Conservation (phyloP, 331 rosid genomes). For the Malus hybrid region DNA sequence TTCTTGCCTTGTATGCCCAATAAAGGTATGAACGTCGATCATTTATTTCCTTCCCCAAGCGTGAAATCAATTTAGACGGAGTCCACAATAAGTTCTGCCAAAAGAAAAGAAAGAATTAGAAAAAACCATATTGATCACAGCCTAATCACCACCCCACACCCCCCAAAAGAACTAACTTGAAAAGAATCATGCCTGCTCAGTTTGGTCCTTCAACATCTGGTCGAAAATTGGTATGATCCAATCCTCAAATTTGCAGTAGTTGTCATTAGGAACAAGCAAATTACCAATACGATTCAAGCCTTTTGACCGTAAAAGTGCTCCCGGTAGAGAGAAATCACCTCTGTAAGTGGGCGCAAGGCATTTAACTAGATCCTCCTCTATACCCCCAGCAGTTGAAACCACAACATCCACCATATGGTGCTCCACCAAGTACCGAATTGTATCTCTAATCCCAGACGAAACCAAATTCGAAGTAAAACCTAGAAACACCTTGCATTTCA, state of each 20-base stretch:
- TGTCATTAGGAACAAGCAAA: constrained; percentile 80
- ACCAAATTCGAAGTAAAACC: constrained; percentile 94
- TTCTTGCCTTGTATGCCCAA: constrained; percentile 84
- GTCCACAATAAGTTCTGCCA: constrained; percentile 65
- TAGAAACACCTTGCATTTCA: constrained; percentile 68
- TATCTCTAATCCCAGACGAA: constrained; percentile 87
- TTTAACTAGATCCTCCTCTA: constrained; percentile 88
- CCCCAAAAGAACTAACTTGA: background rate
- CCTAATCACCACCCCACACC: background rate
- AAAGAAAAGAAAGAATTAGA: background rate
- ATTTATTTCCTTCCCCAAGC: constrained; percentile 83
- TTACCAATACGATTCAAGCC: constrained; percentile 94
- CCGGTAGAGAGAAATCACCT: constrained; percentile 73
- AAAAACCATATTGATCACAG: background rate
- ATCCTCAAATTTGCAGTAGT: constrained; percentile 90
- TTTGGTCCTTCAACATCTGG: constrained; percentile 80
- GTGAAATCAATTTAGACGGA: constrained; percentile 72
- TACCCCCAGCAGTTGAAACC: constrained; percentile 89
- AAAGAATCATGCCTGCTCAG: constrained; percentile 36
- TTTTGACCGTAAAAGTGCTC: constrained; percentile 64
- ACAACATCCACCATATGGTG: constrained; percentile 85
- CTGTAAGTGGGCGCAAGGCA: constrained; percentile 91
- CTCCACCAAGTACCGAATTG: constrained; percentile 62
- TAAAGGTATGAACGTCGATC: constrained; percentile 73
- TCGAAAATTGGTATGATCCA: constrained; percentile 91